Evolutionary conservation across 1,139 yeast genomes (phyloP), one percentile per base, ranked within the genome.

Genomic region (Geotrichum aggregatum): DNA sequence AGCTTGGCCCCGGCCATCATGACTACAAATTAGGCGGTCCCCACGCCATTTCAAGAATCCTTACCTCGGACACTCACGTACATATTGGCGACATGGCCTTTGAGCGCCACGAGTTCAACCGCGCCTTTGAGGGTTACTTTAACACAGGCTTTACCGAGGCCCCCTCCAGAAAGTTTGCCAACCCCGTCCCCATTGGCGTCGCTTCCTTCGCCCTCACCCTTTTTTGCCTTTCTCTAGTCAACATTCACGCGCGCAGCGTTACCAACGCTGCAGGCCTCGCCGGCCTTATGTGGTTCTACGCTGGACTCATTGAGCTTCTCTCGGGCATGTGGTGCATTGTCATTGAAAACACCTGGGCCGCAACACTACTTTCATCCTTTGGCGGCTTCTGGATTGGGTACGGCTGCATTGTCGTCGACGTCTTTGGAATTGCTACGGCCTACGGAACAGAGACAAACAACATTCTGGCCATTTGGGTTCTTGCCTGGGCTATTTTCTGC

Each of bases 341-440:
- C 1, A 50, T 66, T 33, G 92, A 87, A 62, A 86, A 86, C 71
- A 82, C 94, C 50, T 87, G 87, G 73, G 95, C 94, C 78, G 95
- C 86, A 56, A 79, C 86, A 48, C 89, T 91, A 2, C 75, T 87
- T 54, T 71, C 83, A 16, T 84, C 95, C 6, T 89, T 66, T 66
- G 96, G 95, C 56, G 95, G 92, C 0, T 89, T 88, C 71, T 89
- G 97, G 97, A 76, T 87, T 68, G 76, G 91, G 42, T 78, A 70
- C 59, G 92, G 82, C 57, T 91, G 92, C 31, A 78, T 89, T 57
- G 74, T 79, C 57, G 79, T 83, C 53, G 82, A 83, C 35, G 78
- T 84, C 63, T 89, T 89, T 69, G 91, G 92, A 48, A 84, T 89
- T 56, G 71, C 67, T 19, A 72, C 74, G 2, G 82, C 91, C 14